These are phyloP conservation scores for Pythium volutum DNA, from an alignment of 352 stramenopile genomes.

Conservation along the genomic window DNA sequence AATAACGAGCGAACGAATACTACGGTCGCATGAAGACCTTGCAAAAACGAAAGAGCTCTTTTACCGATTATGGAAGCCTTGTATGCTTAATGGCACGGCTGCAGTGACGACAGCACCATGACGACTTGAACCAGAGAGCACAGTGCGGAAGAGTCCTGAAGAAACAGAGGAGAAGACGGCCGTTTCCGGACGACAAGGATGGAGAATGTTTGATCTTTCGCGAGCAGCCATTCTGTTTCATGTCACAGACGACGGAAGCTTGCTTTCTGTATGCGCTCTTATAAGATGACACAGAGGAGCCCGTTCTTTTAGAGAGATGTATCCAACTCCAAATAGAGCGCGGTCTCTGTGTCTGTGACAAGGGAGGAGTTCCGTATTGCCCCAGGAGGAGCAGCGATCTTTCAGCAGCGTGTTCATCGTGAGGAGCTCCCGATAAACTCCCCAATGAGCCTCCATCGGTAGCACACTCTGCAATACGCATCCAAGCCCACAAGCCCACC, in stretches of 20 bases:
- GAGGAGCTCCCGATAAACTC: too few relatives aligned
- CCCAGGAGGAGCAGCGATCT: neutral
- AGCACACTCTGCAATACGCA: constrained; percentile 1
- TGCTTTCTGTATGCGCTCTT: constrained; percentile 15
- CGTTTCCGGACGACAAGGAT: neutral
- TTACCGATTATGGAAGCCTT: too few relatives aligned
- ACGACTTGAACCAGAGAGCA: too few relatives aligned
- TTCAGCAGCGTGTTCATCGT: too few relatives aligned
- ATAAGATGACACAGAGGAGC: constrained; percentile 2
- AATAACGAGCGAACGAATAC: neutral
- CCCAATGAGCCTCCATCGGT: neutral
- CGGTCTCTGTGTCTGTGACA: constrained; percentile 4
- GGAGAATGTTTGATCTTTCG: neutral
- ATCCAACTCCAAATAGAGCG: constrained; percentile 1
- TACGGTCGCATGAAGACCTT: neutral
- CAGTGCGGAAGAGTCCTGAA: too few relatives aligned
- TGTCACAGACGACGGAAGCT: neutral
- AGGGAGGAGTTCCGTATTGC: neutral
- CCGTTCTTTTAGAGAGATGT: neutral
- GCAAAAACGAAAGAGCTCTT: too few relatives aligned
- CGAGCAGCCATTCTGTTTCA: neutral
- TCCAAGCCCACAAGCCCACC: constrained; percentile 26
- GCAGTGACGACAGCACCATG: too few relatives aligned
- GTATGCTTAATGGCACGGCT: too few relatives aligned
- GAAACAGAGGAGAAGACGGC: too few relatives aligned